Percentiles rank a stretch among this genome's conserved stretches.
These are phyloP conservation scores for Ophiosphaerella korrae DNA, from an alignment of 2,329 filamentous ascomycete genomes.

Conservation along the genomic window DNA sequence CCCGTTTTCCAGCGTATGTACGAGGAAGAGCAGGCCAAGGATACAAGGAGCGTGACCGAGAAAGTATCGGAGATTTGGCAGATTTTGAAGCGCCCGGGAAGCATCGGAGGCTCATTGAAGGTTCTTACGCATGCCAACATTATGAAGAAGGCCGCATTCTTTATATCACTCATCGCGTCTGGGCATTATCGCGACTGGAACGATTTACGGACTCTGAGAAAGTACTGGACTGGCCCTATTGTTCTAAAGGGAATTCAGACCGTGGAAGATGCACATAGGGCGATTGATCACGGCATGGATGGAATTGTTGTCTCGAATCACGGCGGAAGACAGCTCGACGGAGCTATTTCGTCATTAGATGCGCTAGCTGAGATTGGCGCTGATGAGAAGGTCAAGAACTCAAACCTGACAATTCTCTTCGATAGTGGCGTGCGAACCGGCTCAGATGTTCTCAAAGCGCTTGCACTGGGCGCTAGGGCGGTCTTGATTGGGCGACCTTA, in stretches of 20 bases:
- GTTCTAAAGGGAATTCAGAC: conserved; percentile 49
- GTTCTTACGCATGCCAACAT: conserved; percentile 40
- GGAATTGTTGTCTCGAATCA: conserved; percentile 48
- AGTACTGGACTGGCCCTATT: conserved; percentile 46
- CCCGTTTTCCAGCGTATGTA: conserved; percentile 44
- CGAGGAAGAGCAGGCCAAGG: conserved; percentile 37
- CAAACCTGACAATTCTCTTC: conserved; percentile 40
- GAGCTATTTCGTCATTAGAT: conserved; percentile 41
- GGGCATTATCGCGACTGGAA: conserved; percentile 44
- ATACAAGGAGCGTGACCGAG: conserved; percentile 35
- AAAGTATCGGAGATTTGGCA: conserved; percentile 46
- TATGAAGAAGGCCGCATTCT: conserved; percentile 46
- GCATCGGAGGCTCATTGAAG: conserved; percentile 36
- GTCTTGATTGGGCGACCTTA: conserved; percentile 45
- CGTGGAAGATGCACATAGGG: conserved; percentile 43
- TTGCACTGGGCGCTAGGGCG: conserved; percentile 45
- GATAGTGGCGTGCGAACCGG: conserved; percentile 46
- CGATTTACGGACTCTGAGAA: conserved; percentile 37
- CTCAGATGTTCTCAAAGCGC: conserved; percentile 44
- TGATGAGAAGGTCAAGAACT: conserved; percentile 38
- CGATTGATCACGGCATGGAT: conserved; percentile 43
- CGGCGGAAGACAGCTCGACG: conserved; percentile 45
- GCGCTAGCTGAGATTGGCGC: conserved; percentile 44
- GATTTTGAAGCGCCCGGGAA: conserved; percentile 44
- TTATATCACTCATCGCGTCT: conserved; percentile 42